Evolutionary conservation across 805 yeast species (phyloP), one percentile per base, ranked within the genome.

Genomic region (Priceomyces carsonii): DNA sequence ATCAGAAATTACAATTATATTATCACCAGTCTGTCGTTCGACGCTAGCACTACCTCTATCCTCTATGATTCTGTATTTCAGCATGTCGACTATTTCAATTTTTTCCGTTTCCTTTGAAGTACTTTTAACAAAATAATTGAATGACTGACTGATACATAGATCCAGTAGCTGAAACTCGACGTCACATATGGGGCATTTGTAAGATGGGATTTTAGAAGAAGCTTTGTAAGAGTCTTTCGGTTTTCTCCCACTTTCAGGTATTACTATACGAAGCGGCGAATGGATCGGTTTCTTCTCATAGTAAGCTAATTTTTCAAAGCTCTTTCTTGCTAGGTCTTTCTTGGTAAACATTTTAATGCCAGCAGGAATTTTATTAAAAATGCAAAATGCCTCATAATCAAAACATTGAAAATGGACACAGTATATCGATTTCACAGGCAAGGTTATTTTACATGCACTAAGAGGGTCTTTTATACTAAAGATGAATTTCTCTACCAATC

Each of bases 321-420:
- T 59, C 36, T 53, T 54, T 22, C 45, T 43, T 15, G 59, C 45
- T 26, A 68, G 43, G 3, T 54, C 59, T 30, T 53, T 59, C 26
- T 50, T 51, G 2, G 60, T 42, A 2, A 45, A 35, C 8, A 32
- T 35, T 28, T 45, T 43, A 6, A 57, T 48, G 1, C 64, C 64
- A 3, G 42, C 44, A 9, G 66, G 57, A 4, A 69, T 53, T 18
- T 53, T 60, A 41, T 66, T 61, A 41, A 66, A 66, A 12, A 55
- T 35, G 43, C 73, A 69, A 35, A 69, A 69, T 25, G 49, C 64
- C 8, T 66, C 65, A 33, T 58, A 64, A 38, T 69, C 74, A 47
- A 69, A 69, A 45, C 73, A 68, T 49, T 66, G 73, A 42, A 68
- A 66, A 42, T 69, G 74, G 19, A 44, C 44, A 42, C 74, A 69